Evolutionary conservation across 345 rosid genomes (phyloP), one percentile per base, ranked within the genome.

Genomic region (Eucalyptus rudis): DNA sequence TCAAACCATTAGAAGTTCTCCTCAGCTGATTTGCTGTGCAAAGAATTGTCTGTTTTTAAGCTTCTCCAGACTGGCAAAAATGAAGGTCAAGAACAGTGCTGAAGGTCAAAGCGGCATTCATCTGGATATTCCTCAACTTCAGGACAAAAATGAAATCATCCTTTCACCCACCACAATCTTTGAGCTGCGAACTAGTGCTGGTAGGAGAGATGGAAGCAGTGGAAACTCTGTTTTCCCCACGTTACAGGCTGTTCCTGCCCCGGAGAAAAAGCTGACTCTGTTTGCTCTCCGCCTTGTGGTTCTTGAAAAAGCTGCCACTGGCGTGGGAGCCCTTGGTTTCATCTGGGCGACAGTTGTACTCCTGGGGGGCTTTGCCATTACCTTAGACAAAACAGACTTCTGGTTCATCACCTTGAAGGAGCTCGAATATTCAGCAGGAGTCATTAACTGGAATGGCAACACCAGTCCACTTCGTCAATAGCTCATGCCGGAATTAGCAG

Each of bases 51-150:
- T 49, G 43, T 2, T 5, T 10, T 33, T 68, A 0, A 33, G 43
- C 44, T 1, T 2, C 10, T 33, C 44, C 80, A 68, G 43, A 68
- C 13, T 68, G 43, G 3, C 43, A 43, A 2, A 68, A 68, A 68
- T 68, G 80, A 68, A 31, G 80, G 97, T 93, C 86, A 97, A 96
- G 44, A 96, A 95, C 90, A 93, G 96, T 44, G 96, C 95, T 9
- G 96, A 95, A 92, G 95, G 96, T 16, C 98, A 96, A 33, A 97
- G 94, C 89, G 89, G 94, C 86, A 93, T 96, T 7, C 96, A 94
- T 40, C 96, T 1, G 91, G 94, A 68, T 17, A 17, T 68, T 68
- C 80, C 80, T 68, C 80, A 31, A 24, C 43, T 68, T 16, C 43
- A 68, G 80, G 17, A 31, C 13, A 33, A 68, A 16, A 14, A 68